Evolutionary conservation across 805 yeast species (phyloP).

Genomic region (Candida broadrunensis): DNA sequence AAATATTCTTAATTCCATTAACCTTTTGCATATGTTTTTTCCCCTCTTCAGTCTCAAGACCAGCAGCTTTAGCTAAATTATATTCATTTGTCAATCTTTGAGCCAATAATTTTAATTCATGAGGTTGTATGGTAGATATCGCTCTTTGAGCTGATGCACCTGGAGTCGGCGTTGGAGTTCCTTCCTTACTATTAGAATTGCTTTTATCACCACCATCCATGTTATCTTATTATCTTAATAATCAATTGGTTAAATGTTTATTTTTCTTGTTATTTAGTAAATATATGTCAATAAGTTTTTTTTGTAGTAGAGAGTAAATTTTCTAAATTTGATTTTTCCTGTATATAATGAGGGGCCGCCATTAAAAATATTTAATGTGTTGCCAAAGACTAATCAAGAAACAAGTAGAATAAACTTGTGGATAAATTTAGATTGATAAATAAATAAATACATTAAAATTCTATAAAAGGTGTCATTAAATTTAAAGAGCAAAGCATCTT

Average conservation of each 20-base stretch:
- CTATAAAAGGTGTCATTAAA: not conserved
- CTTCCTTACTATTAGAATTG: not conserved
- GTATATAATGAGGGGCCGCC: no score
- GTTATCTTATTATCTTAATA: no score
- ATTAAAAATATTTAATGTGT: no score
- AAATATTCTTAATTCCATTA: constrained; percentile 55
- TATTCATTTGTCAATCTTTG: constrained; percentile 35
- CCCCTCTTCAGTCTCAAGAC: constrained; percentile 59
- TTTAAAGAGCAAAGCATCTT: constrained; percentile 41
- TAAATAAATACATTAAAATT: no score
- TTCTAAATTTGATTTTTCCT: no score
- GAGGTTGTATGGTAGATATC: not conserved
- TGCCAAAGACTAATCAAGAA: no score
- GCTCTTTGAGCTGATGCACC: not conserved
- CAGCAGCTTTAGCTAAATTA: constrained; percentile 60
- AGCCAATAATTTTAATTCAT: not conserved
- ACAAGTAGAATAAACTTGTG: no score
- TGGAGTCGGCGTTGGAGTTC: not conserved
- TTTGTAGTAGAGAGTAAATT: no score
- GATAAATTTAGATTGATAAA: no score
- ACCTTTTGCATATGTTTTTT: constrained; percentile 61
- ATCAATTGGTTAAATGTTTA: no score
- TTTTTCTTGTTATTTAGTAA: no score
- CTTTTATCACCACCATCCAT: not conserved
- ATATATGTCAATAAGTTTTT: no score